A percentile compares a stretch with the other conserved stretches of the same genome.
Evolutionary conservation across 495 filamentous ascomycete genomes (phyloP).

Genomic region (Penicillium canariense): DNA sequence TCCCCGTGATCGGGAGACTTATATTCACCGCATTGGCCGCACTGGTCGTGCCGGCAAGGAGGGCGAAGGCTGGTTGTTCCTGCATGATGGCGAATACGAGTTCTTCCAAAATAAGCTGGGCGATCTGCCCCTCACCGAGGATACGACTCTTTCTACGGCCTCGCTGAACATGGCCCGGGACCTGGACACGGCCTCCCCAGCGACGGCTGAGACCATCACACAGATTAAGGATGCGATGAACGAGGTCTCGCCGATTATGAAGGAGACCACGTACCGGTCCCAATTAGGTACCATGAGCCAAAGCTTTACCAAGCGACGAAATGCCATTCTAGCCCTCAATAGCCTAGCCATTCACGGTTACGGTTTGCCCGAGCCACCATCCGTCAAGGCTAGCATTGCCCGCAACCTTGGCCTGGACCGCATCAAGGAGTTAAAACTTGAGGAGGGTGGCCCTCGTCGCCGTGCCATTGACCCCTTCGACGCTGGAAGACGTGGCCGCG

Average conservation of each 20-base stretch:
- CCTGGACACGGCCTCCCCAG: slow-evolving; percentile 21
- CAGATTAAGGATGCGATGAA: slow-evolving; percentile 37
- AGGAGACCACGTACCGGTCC: slow-evolving; percentile 54
- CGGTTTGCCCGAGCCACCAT: slow-evolving; percentile 58
- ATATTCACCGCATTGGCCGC: slow-evolving; percentile 72
- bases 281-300: slow-evolving; percentile 39
- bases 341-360: slow-evolving; percentile 58
- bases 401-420: slow-evolving; percentile 9
- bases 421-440: slow-evolving; percentile 8
- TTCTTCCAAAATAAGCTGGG: slow-evolving; percentile 49
- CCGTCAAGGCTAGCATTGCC: slow-evolving; percentile 41
- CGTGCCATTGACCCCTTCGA: slow-evolving; percentile 5
- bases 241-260: slow-evolving; percentile 31
- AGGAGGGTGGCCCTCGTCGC: slow-evolving; percentile 1
- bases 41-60: slow-evolving; percentile 71
- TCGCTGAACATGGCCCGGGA: slow-evolving; percentile 50
- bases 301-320: slow-evolving; percentile 29
- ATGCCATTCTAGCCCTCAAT: slow-evolving; percentile 57
- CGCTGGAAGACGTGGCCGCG: not conserved
- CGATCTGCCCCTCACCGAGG: slow-evolving; percentile 62
- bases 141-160: slow-evolving; percentile 52
- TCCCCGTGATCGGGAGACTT: slow-evolving; percentile 60
- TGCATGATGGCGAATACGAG: slow-evolving; percentile 57
- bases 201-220: slow-evolving; percentile 32
- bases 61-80: slow-evolving; percentile 78